A percentile compares a stretch with the other conserved stretches of the same genome.
These are phyloP conservation scores for Alternaria sp. DNA, from an alignment of 2,329 filamentous ascomycete genomes.

Conservation along the genomic window DNA sequence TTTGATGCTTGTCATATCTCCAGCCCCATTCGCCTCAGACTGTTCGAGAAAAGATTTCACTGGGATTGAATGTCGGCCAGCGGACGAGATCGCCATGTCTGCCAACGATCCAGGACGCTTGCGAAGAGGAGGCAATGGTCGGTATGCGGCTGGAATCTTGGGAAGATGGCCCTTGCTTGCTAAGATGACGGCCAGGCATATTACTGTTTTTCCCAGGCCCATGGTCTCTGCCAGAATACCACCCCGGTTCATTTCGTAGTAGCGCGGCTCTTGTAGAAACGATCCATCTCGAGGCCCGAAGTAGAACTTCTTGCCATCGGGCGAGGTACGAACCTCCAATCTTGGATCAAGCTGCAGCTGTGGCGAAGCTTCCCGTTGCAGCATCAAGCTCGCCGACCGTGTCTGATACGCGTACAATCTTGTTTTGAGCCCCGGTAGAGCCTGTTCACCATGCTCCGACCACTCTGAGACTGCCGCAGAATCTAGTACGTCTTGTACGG, in stretches of 20 bases:
- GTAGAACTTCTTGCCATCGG: conserved; percentile 70
- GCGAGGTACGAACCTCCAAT: conserved; percentile 66
- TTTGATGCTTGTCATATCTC: conserved; percentile 44
- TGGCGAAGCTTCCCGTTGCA: conserved; percentile 76
- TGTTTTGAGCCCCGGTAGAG: conserved; percentile 66
- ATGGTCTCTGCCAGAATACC: conserved; percentile 84
- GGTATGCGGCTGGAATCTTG: conserved; percentile 68
- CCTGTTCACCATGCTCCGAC: conserved; percentile 38
- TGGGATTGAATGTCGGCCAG: conserved; percentile 70
- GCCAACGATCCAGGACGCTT: conserved; percentile 66
- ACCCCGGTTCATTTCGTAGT: conserved; percentile 76
- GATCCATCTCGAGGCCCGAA: conserved; percentile 70
- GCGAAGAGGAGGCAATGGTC: conserved; percentile 53
- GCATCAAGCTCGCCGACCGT: conserved; percentile 80
- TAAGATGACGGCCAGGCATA: conserved; percentile 74
- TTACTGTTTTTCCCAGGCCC: conserved; percentile 83
- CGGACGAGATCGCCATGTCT: conserved; percentile 76
- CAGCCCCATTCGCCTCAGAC: conserved; percentile 44
- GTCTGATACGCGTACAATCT: conserved; percentile 79
- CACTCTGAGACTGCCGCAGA: conserved; percentile 33
- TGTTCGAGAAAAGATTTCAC: conserved; percentile 71
- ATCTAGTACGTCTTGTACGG: conserved; percentile 63
- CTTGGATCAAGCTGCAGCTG: conserved; percentile 74
- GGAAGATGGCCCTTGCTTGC: conserved; percentile 75
- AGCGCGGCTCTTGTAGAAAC: conserved; percentile 69